Evolutionary conservation across 495 filamentous ascomycete genomes (phyloP), one percentile per base, ranked within the genome.

Genomic region (Platismatia glauca): DNA sequence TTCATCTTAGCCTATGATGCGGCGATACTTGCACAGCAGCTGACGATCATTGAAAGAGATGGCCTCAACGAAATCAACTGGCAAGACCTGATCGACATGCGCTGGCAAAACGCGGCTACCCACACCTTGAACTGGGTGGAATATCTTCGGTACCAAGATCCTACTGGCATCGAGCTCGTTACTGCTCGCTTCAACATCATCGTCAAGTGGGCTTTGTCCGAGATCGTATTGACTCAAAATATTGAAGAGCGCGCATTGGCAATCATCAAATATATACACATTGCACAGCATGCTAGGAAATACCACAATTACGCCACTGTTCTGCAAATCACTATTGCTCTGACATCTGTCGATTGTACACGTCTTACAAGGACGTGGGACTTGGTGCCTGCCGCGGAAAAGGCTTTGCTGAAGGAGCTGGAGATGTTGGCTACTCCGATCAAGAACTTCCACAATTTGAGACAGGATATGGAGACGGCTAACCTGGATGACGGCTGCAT

Each of bases 241-340:
- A 76, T 91, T 24, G 82, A 91, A 58, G 95, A 98, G 71, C 83
- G 94, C 46, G 90, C 87, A 15, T 82, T 83, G 50, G 90, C 88
- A 55, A 86, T 99, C 63, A 83, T 88, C 70, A 97, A 97, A 71
- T 89, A 87, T 71, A 93, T 97, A 67, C 91, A 96, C 73, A 90
- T 96, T 44, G 95, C 95, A 7, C 80, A 82, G 0, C 89, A 96
- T 73, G 89, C 89, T 55, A 83, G 91, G 61, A 85, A 82, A 43
- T 85, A 94, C 55, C 88, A 90, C 68, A 99, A 99, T 71, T 99
- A 91, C 72, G 94, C 95, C 24, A 97, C 95, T 15, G 90, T 97
- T 89, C 87, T 89, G 39, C 95, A 99, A 71, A 84, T 99, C 68
- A 88, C 91, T 4, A 89, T 97, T 64, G 95, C 95, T 1, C 78